Evolutionary conservation across 371 early-diverging fungal species (phyloP).

Genomic region (Cokeromyces recurvatus): DNA sequence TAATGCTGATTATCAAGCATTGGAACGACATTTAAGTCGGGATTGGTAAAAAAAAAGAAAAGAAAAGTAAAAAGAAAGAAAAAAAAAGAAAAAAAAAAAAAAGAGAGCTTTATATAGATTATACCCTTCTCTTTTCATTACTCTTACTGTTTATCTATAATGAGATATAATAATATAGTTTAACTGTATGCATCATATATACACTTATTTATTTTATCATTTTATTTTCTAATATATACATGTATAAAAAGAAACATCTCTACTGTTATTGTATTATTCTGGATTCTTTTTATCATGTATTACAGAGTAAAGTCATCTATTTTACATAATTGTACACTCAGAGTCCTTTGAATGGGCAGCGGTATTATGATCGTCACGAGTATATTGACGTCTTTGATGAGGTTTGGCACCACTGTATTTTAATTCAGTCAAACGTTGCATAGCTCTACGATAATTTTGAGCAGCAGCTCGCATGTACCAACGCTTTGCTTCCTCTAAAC

Average conservation of each 20-base stretch:
- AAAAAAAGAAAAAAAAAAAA: too few relatives aligned
- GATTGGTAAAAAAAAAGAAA: constrained; percentile 20
- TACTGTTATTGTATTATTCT: too few relatives aligned
- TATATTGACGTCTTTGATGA: constrained; percentile 29
- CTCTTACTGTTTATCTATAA: too few relatives aligned
- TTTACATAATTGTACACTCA: constrained; percentile 41
- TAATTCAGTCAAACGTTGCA: constrained; percentile 69
- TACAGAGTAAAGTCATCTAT: background rate
- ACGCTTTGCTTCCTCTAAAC: constrained; percentile 65
- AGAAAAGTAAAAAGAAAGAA: too few relatives aligned
- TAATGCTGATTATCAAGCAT: constrained; percentile 12
- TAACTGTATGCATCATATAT: too few relatives aligned
- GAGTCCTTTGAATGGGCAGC: constrained; percentile 26
- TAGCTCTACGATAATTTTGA: constrained; percentile 70
- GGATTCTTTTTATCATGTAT: background rate
- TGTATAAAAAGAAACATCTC: background rate
- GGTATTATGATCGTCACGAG: constrained; percentile 24
- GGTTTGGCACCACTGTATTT: constrained; percentile 54
- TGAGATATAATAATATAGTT: too few relatives aligned
- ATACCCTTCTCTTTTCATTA: too few relatives aligned
- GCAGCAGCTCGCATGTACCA: constrained; percentile 81
- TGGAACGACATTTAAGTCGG: constrained; percentile 22
- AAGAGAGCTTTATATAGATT: too few relatives aligned
- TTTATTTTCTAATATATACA: background rate
- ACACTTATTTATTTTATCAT: background rate